Base-by-base conservation (phyloP, 2,329 filamentous ascomycete genomes). In the Xylaria sp. region DNA sequence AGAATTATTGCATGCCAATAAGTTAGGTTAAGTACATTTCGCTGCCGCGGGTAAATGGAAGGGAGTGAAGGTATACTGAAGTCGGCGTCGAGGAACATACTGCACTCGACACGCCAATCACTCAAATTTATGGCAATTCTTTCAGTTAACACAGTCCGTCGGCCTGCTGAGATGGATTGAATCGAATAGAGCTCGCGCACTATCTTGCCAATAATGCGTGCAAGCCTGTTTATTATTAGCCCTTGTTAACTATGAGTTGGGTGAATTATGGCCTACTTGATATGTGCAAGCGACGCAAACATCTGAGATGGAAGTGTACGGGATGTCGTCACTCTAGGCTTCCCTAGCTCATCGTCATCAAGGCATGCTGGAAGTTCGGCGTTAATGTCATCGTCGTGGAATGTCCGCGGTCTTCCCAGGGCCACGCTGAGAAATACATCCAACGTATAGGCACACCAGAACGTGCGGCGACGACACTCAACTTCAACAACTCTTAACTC, bases 1-100 rank as follows among this genome's bases (percentile, higher is more conserved):
- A 83, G 78, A 5, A 84, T 81, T 13, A 80, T 76, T 1, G 82
- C 79, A 60, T 84, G 82, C 80, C 80, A 83, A 56, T 80, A 83
- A 1, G 82, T 79, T 3, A 83, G 67, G 49, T 82, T 83, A 1
- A 84, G 71, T 0, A 83, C 80, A 28, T 83, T 81, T 0, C 80
- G 77, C 62, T 84, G 82, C 0, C 82, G 76, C 59, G 81, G 81
- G 52, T 81, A 82, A 6, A 83, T 81, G 1, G 81, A 80, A 2
- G 79, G 74, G 1, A 82, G 73, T 2, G 81, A 73, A 0, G 79
- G 71, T 1, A 75, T 72, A 46, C 78, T 80, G 23, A 79, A 74
- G 55, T 82, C 80, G 0, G 82, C 73, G 5, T 83, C 81, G 0
- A 83, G 75, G 25, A 83, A 82, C 2, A 77, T 74, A 0, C 80